These are phyloP conservation scores for Mrakia hoshinonis DNA, from an alignment of 768 basidiomycete genomes.

Conservation along the genomic window DNA sequence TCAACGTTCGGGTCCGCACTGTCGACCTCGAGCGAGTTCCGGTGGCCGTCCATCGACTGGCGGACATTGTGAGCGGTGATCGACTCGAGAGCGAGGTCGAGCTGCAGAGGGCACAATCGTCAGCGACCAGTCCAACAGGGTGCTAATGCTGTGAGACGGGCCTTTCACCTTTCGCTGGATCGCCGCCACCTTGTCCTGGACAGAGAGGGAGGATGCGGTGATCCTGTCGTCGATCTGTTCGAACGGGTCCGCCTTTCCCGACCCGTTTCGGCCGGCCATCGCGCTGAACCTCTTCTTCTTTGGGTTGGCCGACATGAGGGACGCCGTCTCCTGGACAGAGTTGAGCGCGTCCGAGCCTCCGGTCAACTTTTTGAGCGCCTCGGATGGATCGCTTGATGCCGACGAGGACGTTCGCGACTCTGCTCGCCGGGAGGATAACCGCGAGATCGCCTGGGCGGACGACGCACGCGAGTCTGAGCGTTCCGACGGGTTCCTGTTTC, in stretches of 20 bases:
- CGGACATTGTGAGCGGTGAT: conserved; percentile 20
- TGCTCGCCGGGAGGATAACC: conserved; percentile 3
- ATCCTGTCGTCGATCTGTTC: conserved; percentile 77
- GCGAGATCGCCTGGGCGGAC: conserved; percentile 25
- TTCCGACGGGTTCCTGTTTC: conserved; percentile 19
- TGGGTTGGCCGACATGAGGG: background rate
- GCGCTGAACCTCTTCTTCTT: conserved; percentile 25
- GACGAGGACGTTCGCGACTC: conserved; percentile 1
- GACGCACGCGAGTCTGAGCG: conserved; percentile 1
- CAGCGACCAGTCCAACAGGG: background rate
- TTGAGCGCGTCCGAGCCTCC: conserved; percentile 42
- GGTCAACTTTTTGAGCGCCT: conserved; percentile 53
- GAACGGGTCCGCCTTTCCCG: conserved; percentile 80
- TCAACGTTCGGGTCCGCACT: background rate
- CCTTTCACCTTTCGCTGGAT: conserved; percentile 83
- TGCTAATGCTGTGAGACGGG: background rate
- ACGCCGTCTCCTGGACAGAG: conserved; percentile 33
- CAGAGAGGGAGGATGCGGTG: conserved; percentile 39
- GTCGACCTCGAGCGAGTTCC: background rate
- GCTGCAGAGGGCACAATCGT: conserved; percentile 47
- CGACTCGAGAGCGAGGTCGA: conserved; percentile 60
- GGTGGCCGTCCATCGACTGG: background rate
- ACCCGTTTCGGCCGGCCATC: conserved; percentile 51
- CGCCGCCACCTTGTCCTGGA: conserved; percentile 64
- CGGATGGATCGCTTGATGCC: conserved; percentile 46